Conservation (phyloP, 2,329 filamentous ascomycete genomes). For the Penicillium concentricum region DNA sequence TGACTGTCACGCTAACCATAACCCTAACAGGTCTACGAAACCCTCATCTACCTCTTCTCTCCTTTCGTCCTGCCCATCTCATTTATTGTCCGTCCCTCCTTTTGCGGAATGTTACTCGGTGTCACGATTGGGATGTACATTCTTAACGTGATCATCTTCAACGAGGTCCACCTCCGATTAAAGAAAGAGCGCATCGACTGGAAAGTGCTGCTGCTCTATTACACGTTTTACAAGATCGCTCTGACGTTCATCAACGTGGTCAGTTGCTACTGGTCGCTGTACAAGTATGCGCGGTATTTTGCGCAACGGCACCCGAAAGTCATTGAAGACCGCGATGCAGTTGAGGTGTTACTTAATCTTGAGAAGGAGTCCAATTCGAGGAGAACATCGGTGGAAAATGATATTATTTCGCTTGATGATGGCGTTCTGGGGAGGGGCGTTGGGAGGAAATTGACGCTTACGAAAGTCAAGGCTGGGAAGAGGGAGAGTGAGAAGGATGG, state of each 20-base stretch:
- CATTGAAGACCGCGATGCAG: constrained; percentile 48
- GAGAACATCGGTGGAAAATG: neutral
- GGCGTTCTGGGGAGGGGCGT: constrained; percentile 2
- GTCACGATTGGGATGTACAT: constrained; percentile 44
- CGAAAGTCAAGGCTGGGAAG: constrained; percentile 13
- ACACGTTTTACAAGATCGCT: constrained; percentile 47
- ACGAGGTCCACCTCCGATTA: constrained; percentile 48
- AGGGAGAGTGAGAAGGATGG: neutral
- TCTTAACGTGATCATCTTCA: constrained; percentile 48
- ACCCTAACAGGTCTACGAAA: constrained; percentile 42
- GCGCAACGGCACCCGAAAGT: constrained; percentile 50
- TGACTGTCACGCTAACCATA: neutral
- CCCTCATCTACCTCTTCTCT: constrained; percentile 47
- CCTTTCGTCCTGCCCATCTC: constrained; percentile 50
- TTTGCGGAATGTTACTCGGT: constrained; percentile 40
- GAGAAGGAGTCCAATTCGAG: constrained; percentile 14
- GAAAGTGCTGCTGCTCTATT: constrained; percentile 43
- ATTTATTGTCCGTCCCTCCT: constrained; percentile 43
- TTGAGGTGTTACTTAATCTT: constrained; percentile 30
- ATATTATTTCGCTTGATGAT: neutral
- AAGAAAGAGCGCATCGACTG: constrained; percentile 47
- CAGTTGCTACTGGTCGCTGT: constrained; percentile 43
- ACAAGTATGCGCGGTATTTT: constrained; percentile 49
- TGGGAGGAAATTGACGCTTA: constrained; percentile 15
- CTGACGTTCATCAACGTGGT: constrained; percentile 48